These are phyloP conservation scores for Alternaria angustiovoidea DNA, from an alignment of 2,329 filamentous ascomycete species.

Conservation along the genomic window DNA sequence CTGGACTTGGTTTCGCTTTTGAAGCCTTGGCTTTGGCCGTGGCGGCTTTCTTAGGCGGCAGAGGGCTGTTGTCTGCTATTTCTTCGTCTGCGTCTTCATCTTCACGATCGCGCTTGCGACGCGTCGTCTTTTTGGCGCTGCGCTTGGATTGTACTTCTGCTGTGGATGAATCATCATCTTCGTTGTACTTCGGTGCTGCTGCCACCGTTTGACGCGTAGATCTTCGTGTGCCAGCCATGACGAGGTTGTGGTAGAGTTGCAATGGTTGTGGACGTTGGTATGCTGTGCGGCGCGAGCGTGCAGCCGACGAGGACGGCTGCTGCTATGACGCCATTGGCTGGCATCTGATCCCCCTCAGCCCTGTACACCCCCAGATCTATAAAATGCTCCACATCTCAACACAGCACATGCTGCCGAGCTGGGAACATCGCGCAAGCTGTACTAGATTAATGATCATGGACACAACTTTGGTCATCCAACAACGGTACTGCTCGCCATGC, in stretches of 20 bases:
- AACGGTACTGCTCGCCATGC: neutral
- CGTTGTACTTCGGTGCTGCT: slow-evolving; percentile 30
- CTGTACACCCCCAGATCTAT: neutral
- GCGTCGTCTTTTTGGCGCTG: slow-evolving; percentile 35
- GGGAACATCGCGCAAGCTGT: neutral
- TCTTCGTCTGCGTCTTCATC: slow-evolving; percentile 18
- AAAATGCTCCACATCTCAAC: neutral
- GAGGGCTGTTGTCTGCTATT: slow-evolving; percentile 16
- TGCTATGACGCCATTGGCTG: slow-evolving; percentile 7
- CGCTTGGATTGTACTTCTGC: slow-evolving; percentile 28
- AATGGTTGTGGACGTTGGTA: slow-evolving; percentile 7
- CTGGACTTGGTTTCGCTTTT: neutral
- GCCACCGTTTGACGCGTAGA: slow-evolving; percentile 38
- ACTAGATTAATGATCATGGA: neutral
- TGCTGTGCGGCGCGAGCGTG: slow-evolving; percentile 3
- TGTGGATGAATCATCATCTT: slow-evolving; percentile 23
- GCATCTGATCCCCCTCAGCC: neutral
- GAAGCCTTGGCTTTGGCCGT: slow-evolving; percentile 22
- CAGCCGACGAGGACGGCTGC: neutral
- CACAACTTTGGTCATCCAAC: neutral
- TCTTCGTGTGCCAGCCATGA: slow-evolving; percentile 42
- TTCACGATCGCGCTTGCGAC: slow-evolving; percentile 40
- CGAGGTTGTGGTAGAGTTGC: slow-evolving; percentile 5
- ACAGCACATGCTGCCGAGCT: neutral
- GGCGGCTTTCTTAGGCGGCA: slow-evolving; percentile 32